These are phyloP conservation scores for Echria macrotheca DNA, from an alignment of 495 filamentous ascomycete species.

Conservation along the genomic window DNA sequence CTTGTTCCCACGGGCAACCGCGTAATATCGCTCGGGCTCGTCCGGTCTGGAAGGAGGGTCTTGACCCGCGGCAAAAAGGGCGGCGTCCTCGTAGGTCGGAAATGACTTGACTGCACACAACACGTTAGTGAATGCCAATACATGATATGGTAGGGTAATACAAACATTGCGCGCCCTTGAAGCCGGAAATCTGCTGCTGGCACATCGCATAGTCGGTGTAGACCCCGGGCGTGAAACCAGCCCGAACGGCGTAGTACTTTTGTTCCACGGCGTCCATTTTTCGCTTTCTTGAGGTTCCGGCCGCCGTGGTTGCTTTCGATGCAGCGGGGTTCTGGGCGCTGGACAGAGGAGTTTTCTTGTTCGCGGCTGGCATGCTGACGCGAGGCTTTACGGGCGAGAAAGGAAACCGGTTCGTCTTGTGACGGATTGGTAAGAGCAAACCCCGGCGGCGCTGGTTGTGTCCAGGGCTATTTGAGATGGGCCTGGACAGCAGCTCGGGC, in stretches of 20 bases:
- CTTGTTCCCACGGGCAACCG: slow-evolving; percentile 70
- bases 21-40: slow-evolving; percentile 61
- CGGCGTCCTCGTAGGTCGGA: slow-evolving; percentile 66
- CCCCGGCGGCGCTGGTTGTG: neutral
- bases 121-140: slow-evolving; percentile 10
- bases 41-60: slow-evolving; percentile 36
- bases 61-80: slow-evolving; percentile 65
- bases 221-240: slow-evolving; percentile 74
- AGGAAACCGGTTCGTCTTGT: too few species aligned
- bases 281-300: slow-evolving; percentile 30
- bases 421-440: too few species aligned
- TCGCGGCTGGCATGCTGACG: slow-evolving; percentile 4
- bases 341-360: neutral
- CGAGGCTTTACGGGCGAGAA: neutral
- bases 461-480: neutral
- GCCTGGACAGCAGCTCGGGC: neutral
- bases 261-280: slow-evolving; percentile 34
- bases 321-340: neutral
- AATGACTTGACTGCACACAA: slow-evolving; percentile 72
- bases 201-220: slow-evolving; percentile 82
- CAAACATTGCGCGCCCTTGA: slow-evolving; percentile 75
- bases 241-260: slow-evolving; percentile 86
- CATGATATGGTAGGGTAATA: slow-evolving; percentile 13
- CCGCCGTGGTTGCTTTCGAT: neutral
- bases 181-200: slow-evolving; percentile 76